Conservation (phyloP, 768 basidiomycete species). For the Boletus barrowsii region DNA sequence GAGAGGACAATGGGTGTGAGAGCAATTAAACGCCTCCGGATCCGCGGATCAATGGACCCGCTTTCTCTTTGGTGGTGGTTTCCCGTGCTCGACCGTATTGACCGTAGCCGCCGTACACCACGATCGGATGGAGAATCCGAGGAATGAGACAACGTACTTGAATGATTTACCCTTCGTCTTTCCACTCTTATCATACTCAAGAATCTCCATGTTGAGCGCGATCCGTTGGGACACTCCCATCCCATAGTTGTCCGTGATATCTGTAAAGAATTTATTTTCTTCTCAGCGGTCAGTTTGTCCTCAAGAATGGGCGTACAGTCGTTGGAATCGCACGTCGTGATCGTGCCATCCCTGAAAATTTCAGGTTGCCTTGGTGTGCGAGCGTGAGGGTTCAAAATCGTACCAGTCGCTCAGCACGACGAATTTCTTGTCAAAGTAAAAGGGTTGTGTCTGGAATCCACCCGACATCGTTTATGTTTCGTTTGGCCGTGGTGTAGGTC, state of each 20-base stretch:
- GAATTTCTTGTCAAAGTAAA: constrained; percentile 65
- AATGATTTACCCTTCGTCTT: constrained; percentile 22
- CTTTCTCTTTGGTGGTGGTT: neutral
- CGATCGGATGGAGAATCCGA: neutral
- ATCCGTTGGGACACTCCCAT: constrained; percentile 70
- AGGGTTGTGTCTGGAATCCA: constrained; percentile 15
- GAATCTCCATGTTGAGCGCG: constrained; percentile 67
- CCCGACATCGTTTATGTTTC: constrained; percentile 10
- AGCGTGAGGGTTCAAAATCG: constrained; percentile 21
- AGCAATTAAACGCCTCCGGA: neutral
- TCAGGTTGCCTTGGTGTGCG: neutral
- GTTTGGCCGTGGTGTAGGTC: neutral
- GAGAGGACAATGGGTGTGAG: constrained; percentile 5
- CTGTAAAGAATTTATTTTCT: constrained; percentile 35
- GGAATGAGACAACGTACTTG: constrained; percentile 43
- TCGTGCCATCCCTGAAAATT: constrained; percentile 80
- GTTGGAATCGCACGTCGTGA: constrained; percentile 90
- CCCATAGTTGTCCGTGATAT: constrained; percentile 87
- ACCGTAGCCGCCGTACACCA: neutral
- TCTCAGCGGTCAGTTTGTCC: neutral
- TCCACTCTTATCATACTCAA: constrained; percentile 40
- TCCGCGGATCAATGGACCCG: constrained; percentile 4
- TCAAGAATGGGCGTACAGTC: constrained; percentile 62
- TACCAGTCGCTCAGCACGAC: constrained; percentile 91
- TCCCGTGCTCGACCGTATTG: neutral